Evolutionary conservation across 2,329 filamentous ascomycete species (phyloP).

Genomic region (Microdochium trichocladiopsis): DNA sequence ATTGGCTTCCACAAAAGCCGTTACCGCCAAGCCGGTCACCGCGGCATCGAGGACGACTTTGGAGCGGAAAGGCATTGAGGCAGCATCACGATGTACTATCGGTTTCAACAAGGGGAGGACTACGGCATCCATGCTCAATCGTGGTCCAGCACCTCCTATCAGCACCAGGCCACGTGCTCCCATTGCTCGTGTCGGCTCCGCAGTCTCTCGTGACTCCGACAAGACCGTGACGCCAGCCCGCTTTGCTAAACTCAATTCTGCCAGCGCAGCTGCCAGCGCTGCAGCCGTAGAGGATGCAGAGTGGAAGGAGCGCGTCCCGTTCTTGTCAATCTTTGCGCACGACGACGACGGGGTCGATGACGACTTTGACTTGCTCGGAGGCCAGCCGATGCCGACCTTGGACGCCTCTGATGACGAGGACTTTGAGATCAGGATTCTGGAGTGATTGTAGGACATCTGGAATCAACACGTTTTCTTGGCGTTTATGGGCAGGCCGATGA

Average conservation of each 20-base stretch:
- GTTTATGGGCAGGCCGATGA: too few relatives aligned
- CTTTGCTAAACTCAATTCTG: conserved; percentile 24
- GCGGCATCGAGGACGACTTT: conserved; percentile 41
- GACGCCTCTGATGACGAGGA: conserved; percentile 34
- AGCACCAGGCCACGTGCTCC: conserved; percentile 9
- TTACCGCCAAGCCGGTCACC: conserved; percentile 26
- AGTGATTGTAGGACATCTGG: conserved; percentile 2
- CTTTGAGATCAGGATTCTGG: conserved; percentile 46
- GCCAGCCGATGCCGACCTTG: conserved; percentile 3
- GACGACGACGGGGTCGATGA: conserved; percentile 38
- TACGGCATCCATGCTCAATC: conserved; percentile 39
- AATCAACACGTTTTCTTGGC: not conserved
- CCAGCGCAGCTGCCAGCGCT: not conserved
- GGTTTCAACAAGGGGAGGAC: conserved; percentile 76
- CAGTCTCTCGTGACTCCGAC: conserved; percentile 28
- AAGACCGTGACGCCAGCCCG: conserved; percentile 41
- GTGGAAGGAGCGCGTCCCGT: conserved; percentile 37
- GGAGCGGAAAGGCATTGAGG: conserved; percentile 54
- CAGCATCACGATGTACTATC: conserved; percentile 71
- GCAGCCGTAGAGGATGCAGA: conserved; percentile 22
- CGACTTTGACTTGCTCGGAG: conserved; percentile 19
- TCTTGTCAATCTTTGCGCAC: conserved; percentile 51
- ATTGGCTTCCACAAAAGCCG: conserved; percentile 20
- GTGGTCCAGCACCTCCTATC: conserved; percentile 16
- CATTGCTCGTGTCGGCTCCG: conserved; percentile 24